Evolutionary conservation across 495 filamentous ascomycete species (phyloP).

Genomic region (Penicillium paxilli): DNA sequence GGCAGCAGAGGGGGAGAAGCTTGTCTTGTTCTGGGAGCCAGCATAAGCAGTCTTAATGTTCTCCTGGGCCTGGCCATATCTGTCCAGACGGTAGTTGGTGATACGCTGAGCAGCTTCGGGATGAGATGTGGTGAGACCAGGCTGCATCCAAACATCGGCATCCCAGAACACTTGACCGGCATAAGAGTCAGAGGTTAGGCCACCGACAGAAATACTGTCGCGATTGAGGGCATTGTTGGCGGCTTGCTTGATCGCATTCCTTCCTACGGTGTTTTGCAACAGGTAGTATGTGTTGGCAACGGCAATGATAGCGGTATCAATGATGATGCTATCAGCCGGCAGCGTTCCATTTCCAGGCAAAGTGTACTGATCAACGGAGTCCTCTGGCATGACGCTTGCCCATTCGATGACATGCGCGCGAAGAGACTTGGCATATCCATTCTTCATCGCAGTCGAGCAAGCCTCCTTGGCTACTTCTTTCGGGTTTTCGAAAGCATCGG

Average conservation of each 20-base stretch:
- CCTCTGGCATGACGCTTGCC: slow-evolving; percentile 50
- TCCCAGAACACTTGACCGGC: slow-evolving; percentile 67
- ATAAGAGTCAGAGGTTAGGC: slow-evolving; percentile 62
- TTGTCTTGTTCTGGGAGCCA: slow-evolving; percentile 54
- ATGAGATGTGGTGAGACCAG: slow-evolving; percentile 58
- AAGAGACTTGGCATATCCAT: slow-evolving; percentile 51
- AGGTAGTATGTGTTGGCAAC: slow-evolving; percentile 70
- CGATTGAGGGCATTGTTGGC: slow-evolving; percentile 45
- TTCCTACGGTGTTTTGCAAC: slow-evolving; percentile 63
- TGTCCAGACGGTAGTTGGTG: slow-evolving; percentile 56
- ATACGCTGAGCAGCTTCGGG: slow-evolving; percentile 58
- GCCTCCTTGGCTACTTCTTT: slow-evolving; percentile 50
- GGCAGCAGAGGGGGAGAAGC: slow-evolving; percentile 51
- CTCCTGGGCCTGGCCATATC: slow-evolving; percentile 52
- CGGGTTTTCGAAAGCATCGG: slow-evolving; percentile 58
- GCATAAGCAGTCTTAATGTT: slow-evolving; percentile 47
- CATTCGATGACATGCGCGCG: slow-evolving; percentile 55
- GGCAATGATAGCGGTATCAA: slow-evolving; percentile 61
- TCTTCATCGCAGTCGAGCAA: slow-evolving; percentile 35
- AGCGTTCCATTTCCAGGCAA: slow-evolving; percentile 58
- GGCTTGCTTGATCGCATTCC: slow-evolving; percentile 46
- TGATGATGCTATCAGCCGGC: slow-evolving; percentile 57
- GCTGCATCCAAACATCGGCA: slow-evolving; percentile 68
- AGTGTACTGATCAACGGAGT: slow-evolving; percentile 63
- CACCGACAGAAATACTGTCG: slow-evolving; percentile 62